These are phyloP conservation scores for Suhomyces faveliae DNA, from an alignment of 805 yeast genomes.

Conservation along the genomic window DNA sequence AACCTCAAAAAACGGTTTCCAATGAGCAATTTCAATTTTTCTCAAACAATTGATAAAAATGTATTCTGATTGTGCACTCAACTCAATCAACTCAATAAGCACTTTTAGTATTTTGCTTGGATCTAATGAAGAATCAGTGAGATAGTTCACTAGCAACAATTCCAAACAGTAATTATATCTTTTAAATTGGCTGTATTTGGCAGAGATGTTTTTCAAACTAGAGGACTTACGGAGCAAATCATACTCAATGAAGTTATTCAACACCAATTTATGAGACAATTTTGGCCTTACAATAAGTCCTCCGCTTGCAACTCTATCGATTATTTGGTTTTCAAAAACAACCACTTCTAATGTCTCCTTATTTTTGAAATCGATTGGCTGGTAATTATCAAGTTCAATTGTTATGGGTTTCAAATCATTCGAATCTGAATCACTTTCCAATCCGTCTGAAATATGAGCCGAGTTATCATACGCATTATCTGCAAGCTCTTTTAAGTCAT, in stretches of 20 bases:
- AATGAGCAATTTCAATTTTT: conserved; percentile 55
- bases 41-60: conserved; percentile 56
- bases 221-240: conserved; percentile 32
- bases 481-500: conserved; percentile 24
- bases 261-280: conserved; percentile 41
- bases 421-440: conserved; percentile 13
- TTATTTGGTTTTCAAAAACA: conserved; percentile 39
- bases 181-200: conserved; percentile 38
- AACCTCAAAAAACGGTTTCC: conserved; percentile 48
- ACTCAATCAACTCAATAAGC: conserved; percentile 28
- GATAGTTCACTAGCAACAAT: conserved; percentile 43
- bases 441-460: conserved; percentile 13
- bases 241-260: conserved; percentile 48
- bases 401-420: conserved; percentile 23
- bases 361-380: conserved; percentile 22
- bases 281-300: conserved; percentile 31
- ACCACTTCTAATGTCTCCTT: conserved; percentile 35
- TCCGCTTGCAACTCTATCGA: conserved; percentile 21
- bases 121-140: conserved; percentile 12
- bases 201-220: conserved; percentile 26
- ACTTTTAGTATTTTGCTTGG: conserved; percentile 20
- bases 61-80: conserved; percentile 30
- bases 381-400: conserved; percentile 25
- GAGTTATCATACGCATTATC: conserved; percentile 20
- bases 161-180: conserved; percentile 52